Evolutionary conservation across 495 filamentous ascomycete genomes (phyloP).

Genomic region (Penicillium maclennaniae): DNA sequence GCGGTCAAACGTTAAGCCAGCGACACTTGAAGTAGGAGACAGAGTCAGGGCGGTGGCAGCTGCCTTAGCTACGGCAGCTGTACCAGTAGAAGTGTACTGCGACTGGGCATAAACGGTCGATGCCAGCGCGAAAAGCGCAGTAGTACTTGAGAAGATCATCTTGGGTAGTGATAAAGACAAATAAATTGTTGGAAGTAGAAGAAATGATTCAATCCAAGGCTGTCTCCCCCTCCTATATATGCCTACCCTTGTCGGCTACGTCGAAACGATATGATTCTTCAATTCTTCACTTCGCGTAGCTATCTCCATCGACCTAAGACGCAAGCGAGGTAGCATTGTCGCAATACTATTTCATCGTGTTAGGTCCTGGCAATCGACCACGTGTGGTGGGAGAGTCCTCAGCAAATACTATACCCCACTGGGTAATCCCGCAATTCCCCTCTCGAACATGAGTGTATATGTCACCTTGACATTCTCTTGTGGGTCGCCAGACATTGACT

Average conservation of each 20-base stretch:
- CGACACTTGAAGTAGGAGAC: slow-evolving; percentile 8
- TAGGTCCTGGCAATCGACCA: slow-evolving; percentile 2
- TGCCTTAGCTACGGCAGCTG: slow-evolving; percentile 9
- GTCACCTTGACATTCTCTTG: no score
- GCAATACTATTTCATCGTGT: slow-evolving; percentile 5
- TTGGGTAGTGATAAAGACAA: not conserved
- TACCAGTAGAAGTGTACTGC: slow-evolving; percentile 11
- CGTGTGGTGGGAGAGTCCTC: slow-evolving; percentile 4
- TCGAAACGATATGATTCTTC: not conserved
- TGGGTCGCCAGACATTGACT: no score
- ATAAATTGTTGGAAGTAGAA: not conserved
- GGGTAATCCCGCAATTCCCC: not conserved
- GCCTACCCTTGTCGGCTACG: not conserved
- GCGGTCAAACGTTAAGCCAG: slow-evolving; percentile 6
- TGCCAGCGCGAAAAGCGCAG: slow-evolving; percentile 3
- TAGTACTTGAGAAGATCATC: slow-evolving; percentile 8
- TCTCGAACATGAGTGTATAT: no score
- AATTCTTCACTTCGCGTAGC: not conserved
- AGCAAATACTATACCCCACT: not conserved
- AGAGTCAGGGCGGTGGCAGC: slow-evolving; percentile 9
- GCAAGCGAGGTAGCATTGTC: slow-evolving; percentile 7
- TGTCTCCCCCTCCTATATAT: not conserved
- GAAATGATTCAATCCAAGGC: not conserved
- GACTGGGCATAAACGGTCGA: slow-evolving; percentile 5
- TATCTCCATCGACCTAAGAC: not conserved